Conservation (phyloP, 305 asterid species). For the Fraxinus ornus region DNA sequence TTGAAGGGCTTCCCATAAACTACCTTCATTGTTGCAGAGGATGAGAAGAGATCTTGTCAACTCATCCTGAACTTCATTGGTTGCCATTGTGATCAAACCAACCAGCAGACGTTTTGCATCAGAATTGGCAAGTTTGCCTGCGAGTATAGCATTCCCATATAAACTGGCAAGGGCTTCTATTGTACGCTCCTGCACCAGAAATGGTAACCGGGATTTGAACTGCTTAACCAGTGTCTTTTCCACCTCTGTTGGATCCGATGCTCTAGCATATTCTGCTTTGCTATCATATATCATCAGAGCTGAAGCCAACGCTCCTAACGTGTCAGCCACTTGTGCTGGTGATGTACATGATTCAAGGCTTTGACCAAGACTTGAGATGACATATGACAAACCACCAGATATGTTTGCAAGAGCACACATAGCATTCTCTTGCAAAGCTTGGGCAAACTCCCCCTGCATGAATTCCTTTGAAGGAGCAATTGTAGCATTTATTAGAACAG, state of each 20-base stretch:
- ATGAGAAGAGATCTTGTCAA: conserved; percentile 76
- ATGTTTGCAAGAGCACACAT: conserved; percentile 99
- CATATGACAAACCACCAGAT: conserved; percentile 95
- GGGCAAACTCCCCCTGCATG: conserved; percentile 99
- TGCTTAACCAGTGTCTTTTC: conserved; percentile 82
- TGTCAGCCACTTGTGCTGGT: conserved; percentile 96
- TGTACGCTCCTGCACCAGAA: conserved; percentile 92
- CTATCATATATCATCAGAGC: conserved; percentile 96
- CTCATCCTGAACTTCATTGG: conserved; percentile 92
- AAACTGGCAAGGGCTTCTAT: conserved; percentile 99
- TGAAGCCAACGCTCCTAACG: conserved; percentile 97
- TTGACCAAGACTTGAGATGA: conserved; percentile 96
- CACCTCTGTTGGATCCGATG: conserved; percentile 87
- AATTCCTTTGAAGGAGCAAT: conserved; percentile 99
- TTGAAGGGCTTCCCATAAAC: conserved; percentile 95
- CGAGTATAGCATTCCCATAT: conserved; percentile 78
- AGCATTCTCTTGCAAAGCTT: conserved; percentile 99
- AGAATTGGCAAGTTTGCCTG: conserved; percentile 79
- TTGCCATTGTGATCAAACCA: conserved; percentile 97
- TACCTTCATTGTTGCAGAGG: conserved; percentile 87
- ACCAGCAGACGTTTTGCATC: conserved; percentile 92
- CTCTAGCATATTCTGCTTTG: conserved; percentile 77
- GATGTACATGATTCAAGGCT: conserved; percentile 95
- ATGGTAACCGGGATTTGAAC: conserved; percentile 67
- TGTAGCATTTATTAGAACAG: conserved; percentile 91